Evolutionary conservation across 2,329 filamentous ascomycete genomes (phyloP), one percentile per base, ranked within the genome.

Genomic region (Fusarium floridanum): DNA sequence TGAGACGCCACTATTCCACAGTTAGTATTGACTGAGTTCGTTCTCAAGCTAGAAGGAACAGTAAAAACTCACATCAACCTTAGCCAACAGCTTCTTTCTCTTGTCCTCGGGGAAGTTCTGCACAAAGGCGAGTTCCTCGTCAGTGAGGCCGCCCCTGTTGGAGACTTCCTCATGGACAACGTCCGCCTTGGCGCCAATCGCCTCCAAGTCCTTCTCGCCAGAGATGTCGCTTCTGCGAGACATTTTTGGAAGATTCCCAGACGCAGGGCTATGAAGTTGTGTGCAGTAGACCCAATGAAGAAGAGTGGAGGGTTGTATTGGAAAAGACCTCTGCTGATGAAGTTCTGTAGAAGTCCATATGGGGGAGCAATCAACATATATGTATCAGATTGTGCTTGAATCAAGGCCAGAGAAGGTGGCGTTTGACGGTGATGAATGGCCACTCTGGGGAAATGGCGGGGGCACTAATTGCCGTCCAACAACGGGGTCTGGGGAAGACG

Each of bases 181-280:
- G 3, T 74, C 71, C 1, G 71, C 64, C 55, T 76, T 71, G 6
- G 72, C 64, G 34, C 48, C 59, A 8, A 72, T 53, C 1, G 67
- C 73, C 70, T 76, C 73, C 9, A 74, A 36, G 53, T 76, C 73
- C 56, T 76, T 76, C 67, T 76, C 70, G 29, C 70, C 66, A 4
- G 65, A 69, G 8, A 62, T 66, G 17, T 66, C 56, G 14, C 27
- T 72, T 27, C 66, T 61, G 27, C 63, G 17, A 70, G 61, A 48
- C 72, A 74, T 74, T 37, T 12, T 14, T 22, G n/a, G 20, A 17
- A 5, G 5, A 43, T 12, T 29, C 5, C 6, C 41, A 1, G 24
- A 59, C 36, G 16, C 62, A 39, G 55, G 22, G 41, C 14, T 24
- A 20, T 41, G 34, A 41, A 34, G 37, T 27, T 27, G 63, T 39